These are phyloP conservation scores for Saccharomyces jurei DNA, from an alignment of 805 yeast genomes.

Conservation along the genomic window DNA sequence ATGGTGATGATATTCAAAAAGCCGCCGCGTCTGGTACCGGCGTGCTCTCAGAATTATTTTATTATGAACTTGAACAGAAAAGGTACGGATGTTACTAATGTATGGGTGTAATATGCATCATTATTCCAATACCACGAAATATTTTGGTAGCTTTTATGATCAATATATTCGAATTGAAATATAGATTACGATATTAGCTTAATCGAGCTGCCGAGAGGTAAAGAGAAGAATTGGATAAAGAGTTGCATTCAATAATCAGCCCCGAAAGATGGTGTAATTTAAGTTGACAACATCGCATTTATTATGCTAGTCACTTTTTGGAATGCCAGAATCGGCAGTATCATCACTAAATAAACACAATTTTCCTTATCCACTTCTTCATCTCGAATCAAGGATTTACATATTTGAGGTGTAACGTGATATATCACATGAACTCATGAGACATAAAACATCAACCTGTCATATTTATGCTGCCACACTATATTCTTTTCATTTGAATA, in stretches of 20 bases:
- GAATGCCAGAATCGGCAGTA: slow-evolving; percentile 28
- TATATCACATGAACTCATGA: slow-evolving; percentile 1
- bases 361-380: background rate
- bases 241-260: slow-evolving; percentile 19
- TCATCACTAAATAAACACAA: slow-evolving; percentile 25
- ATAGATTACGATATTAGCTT: background rate
- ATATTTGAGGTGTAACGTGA: background rate
- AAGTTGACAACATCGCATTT: slow-evolving; percentile 32
- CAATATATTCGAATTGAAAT: no score
- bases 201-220: background rate
- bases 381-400: background rate
- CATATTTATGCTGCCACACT: background rate
- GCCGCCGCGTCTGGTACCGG: background rate
- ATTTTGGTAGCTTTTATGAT: no score
- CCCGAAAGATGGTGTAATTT: slow-evolving; percentile 36
- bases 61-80: no score
- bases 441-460: background rate
- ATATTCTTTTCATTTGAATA: background rate
- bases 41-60: no score
- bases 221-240: background rate
- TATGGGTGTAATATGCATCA: background rate
- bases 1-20: background rate
- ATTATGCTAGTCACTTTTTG: slow-evolving; percentile 30
- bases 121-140: no score
- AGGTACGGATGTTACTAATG: background rate